These are phyloP conservation scores for Eucalyptus sp. DNA, from an alignment of 345 rosid genomes.

Conservation along the genomic window DNA sequence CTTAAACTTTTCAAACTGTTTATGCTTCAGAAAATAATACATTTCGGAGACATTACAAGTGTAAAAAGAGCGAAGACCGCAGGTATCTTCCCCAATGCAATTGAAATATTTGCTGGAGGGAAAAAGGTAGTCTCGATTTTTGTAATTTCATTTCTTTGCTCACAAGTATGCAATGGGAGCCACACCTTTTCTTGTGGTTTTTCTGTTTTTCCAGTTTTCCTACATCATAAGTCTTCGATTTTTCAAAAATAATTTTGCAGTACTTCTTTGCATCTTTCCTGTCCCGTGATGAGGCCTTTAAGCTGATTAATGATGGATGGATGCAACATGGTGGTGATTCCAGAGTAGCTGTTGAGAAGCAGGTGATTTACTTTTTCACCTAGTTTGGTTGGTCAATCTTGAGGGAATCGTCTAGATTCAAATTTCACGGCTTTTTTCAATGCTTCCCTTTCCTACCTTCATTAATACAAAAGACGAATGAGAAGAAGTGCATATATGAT, in stretches of 20 bases:
- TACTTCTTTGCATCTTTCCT: constrained; percentile 66
- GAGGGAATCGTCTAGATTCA: not conserved
- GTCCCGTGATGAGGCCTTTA: constrained; percentile 63
- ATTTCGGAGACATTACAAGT: constrained; percentile 53
- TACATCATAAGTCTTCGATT: not conserved
- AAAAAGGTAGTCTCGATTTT: constrained; percentile 48
- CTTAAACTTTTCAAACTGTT: not conserved
- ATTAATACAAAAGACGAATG: not conserved
- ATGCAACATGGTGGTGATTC: constrained; percentile 18
- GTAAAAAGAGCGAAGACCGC: constrained; percentile 94
- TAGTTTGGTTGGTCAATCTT: not conserved
- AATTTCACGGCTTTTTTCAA: not conserved
- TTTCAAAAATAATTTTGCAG: constrained; percentile 16
- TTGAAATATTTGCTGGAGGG: constrained; percentile 74
- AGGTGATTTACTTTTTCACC: constrained; percentile 17
- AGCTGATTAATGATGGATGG: constrained; percentile 55
- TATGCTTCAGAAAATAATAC: constrained; percentile 59
- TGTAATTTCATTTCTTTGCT: not conserved
- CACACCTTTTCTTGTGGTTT: not conserved
- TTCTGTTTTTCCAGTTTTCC: not conserved
- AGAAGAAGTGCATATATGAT: not conserved
- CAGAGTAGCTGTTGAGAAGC: constrained; percentile 24
- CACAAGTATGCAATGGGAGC: not conserved
- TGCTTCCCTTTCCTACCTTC: not conserved
- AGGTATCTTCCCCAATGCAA: constrained; percentile 91